Evolutionary conservation across 495 filamentous ascomycete species (phyloP), one percentile per base, ranked within the genome.

Genomic region (Aspergillus taichungensis): DNA sequence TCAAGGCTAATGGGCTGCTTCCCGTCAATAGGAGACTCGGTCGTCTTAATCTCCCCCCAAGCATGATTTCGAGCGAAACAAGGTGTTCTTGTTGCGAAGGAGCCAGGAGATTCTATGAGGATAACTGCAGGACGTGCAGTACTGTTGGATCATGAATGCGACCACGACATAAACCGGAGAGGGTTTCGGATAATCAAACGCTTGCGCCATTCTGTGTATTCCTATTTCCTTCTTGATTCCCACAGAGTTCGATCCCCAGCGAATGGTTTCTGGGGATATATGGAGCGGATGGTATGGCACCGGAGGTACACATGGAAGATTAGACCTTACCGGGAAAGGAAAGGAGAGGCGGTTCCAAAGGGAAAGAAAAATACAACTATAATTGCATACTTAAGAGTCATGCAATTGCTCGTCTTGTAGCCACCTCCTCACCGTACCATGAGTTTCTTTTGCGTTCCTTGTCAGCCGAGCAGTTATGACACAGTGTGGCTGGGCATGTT

Each of bases 31-130:
- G 91, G 91, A 49, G 91, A 98, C 61, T 95, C 88, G 32, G 91
- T 98, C 18, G 92, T 98, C 45, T 77, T 98, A 54, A 95, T 98
- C 53, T 95, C 90, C 31, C 88, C 89, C 6, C 81, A 84, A 56
- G 71, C 79, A 39, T 71, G 62, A 61, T 57, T 43, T 35, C 57
- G 46, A 8, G 8, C 3, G 1, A n/a, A 41, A 41, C 52, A 30
- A 5, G 29, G 14, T n/a, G 42, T 30, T 12, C 13, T 9, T 24
- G 30, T 13, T 14, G 30, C 13, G 33, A 12, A 44, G 37, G 29
- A 40, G 34, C n/a, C 8, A 24, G 35, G 13, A 39, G 42, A 39
- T 50, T 57, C 41, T 46, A 52, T 47, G 43, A 33, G 53, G 54
- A 43, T 10, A 52, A 45, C 50, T 31, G 34, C 50, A 39, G 47